Percentiles rank a stretch among this genome's conserved stretches.
phyloP scores from a whole-genome alignment of 2,329 filamentous ascomycete genomes.

The Aspergillus arachidicola region DNA sequence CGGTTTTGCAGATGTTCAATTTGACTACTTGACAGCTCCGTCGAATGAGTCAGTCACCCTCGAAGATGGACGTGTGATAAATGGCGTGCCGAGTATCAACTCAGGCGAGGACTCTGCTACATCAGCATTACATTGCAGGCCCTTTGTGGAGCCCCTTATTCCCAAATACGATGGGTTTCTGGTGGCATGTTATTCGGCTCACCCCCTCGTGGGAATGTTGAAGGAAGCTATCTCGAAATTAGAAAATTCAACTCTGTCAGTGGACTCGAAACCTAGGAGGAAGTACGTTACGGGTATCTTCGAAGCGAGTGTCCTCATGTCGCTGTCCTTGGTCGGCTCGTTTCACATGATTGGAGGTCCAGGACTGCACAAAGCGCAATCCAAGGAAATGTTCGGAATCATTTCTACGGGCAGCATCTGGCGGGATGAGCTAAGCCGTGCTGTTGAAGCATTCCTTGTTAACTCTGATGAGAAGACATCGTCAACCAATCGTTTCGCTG shows the following conservation, averaged over 20 bases:
- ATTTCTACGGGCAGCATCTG: conserved; percentile 85
- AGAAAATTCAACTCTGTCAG: conserved; percentile 21
- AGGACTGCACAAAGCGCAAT: conserved; percentile 41
- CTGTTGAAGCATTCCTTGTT: conserved; percentile 67
- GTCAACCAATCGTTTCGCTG: conserved; percentile 64
- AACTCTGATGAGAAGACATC: conserved; percentile 36
- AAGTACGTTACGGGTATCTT: conserved; percentile 80
- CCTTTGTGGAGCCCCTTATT: conserved; percentile 51
- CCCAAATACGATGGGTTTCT: conserved; percentile 70
- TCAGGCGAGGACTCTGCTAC: conserved; percentile 66
- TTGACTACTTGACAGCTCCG: conserved; percentile 45
- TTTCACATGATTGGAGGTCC: conserved; percentile 30
- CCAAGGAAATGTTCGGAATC: conserved; percentile 69
- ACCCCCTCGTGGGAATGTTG: conserved; percentile 71
- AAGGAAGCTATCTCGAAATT: conserved; percentile 44
- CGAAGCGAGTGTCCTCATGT: conserved; percentile 73
- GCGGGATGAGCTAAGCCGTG: conserved; percentile 70
- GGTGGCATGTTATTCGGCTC: conserved; percentile 85
- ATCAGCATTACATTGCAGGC: conserved; percentile 65
- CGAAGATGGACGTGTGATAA: conserved; percentile 31
- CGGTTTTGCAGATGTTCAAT: conserved; percentile 38
- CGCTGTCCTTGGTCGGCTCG: conserved; percentile 58
- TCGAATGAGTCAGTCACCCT: conserved; percentile 30
- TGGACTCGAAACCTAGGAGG: conserved; percentile 30
- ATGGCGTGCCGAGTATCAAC: conserved; percentile 75